Conservation (phyloP, 768 basidiomycete species). For the Termitomyces sp. region DNA sequence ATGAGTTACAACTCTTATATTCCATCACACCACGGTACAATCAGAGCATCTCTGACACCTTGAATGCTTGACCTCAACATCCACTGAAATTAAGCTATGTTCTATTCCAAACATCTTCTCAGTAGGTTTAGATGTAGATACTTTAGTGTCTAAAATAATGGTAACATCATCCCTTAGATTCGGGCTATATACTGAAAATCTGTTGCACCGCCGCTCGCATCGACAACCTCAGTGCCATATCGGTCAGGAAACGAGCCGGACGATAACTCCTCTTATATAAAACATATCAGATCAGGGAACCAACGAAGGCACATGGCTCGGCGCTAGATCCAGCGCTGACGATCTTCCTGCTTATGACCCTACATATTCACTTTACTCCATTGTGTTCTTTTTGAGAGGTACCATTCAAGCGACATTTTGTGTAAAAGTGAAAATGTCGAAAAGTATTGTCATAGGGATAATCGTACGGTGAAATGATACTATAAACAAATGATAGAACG, state of each 20-base stretch:
- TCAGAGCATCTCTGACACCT: not conserved
- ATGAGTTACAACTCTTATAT: not conserved
- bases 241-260: not conserved
- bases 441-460: not conserved
- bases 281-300: not conserved
- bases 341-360: constrained; percentile 1
- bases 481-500: not conserved
- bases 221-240: not conserved
- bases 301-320: not conserved
- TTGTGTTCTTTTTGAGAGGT: too few relatives aligned
- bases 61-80: too few relatives aligned
- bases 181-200: too few relatives aligned
- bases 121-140: too few relatives aligned
- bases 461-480: not conserved
- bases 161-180: too few relatives aligned
- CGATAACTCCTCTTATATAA: not conserved
- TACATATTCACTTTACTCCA: too few relatives aligned
- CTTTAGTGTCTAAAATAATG: too few relatives aligned
- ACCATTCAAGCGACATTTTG: too few relatives aligned
- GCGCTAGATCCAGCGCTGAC: not conserved
- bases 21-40: not conserved
- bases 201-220: too few relatives aligned
- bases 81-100: too few relatives aligned
- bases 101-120: too few relatives aligned
- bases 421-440: not conserved